Base-by-base conservation (phyloP, 2,329 filamentous ascomycete species). In the Aspergillus niger region DNA sequence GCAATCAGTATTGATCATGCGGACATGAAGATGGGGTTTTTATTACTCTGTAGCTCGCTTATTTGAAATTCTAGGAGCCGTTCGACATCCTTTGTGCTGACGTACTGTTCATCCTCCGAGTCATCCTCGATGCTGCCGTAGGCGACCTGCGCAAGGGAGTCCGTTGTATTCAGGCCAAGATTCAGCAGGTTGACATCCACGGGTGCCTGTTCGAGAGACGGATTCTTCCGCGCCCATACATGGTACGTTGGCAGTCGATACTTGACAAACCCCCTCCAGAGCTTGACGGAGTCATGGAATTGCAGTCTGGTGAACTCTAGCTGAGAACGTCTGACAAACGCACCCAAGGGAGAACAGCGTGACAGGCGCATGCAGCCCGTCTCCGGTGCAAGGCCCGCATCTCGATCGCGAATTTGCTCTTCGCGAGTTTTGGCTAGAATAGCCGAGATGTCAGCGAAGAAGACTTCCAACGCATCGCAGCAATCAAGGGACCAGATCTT, bases 41-140 rank as follows among this genome's bases (percentile, higher is more conserved):
- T 62, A 70, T 36, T 77, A 89, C 90, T 91, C 73, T 97, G 93
- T 79, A 97, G 87, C 73, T 92, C 88, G 64, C 91, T 89, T 39
- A 98, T 89, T 71, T 97, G 93, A 67, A 95, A 96, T 66, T 96
- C 91, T 20, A 98, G 79, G 28, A 97, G 79, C 30, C 85, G 86
- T 72, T 96, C 91, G 7, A 95, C 82, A 70, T 96, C 92, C 66
- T 94, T 89, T 0, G 86, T 87, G 74, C 91, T 95, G 57, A 91
- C 82, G 30, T 75, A 73, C 6, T 73, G 74, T 43, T 78, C 72
- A 30, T 79, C 76, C 24, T 76, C 75, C 8, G 75, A 72, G 15
- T 76, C 74, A 13, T 77, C 71, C 20, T 78, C 74, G 24, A 85
- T 70, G 59, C 76, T 72, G 6, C 82, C 80, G 67, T 86, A 86